Percentiles rank a stretch among this genome's conserved stretches.
Conservation (phyloP, 176 grass and related monocot species). For the Elaeis guineensis region DNA sequence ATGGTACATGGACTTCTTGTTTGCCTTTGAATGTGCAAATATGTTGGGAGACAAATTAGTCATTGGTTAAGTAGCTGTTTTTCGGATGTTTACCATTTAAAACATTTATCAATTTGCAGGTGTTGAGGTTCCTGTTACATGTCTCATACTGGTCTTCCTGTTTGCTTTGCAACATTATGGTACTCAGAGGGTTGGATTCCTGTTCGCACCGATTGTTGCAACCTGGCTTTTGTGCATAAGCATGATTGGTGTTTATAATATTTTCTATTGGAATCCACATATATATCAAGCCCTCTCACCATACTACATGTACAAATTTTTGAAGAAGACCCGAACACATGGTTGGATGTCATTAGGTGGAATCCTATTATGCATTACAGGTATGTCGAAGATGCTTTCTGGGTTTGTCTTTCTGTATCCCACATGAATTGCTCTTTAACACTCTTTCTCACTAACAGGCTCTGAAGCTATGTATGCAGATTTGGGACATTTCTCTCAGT, state of each 20-base stretch:
- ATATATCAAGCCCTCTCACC: constrained; percentile 88
- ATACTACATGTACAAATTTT: constrained; percentile 96
- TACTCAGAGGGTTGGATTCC: constrained; percentile 82
- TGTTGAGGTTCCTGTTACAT: constrained; percentile 80
- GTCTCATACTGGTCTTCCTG: constrained; percentile 65
- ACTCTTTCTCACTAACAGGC: constrained; percentile 36
- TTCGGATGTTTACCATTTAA: too few species aligned
- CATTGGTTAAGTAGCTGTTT: too few species aligned
- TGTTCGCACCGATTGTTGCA: constrained; percentile 88
- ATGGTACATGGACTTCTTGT: too few species aligned
- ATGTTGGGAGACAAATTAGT: too few species aligned
- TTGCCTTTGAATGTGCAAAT: too few species aligned
- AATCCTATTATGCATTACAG: constrained; percentile 88
- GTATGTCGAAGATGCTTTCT: constrained; percentile 21
- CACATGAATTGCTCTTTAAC: constrained; percentile 2
- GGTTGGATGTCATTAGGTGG: constrained; percentile 98
- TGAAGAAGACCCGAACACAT: constrained; percentile 85
- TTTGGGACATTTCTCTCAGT: constrained; percentile 90
- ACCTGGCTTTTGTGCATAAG: constrained; percentile 93
- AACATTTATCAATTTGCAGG: constrained; percentile 45
- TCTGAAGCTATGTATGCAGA: constrained; percentile 99
- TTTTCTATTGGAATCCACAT: constrained; percentile 80
- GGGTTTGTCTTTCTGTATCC: neutral
- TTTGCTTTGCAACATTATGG: constrained; percentile 98
- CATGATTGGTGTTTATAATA: constrained; percentile 83